Percentiles rank a stretch among this genome's conserved stretches.
These are phyloP conservation scores for Aspergillus ostianus DNA, from an alignment of 495 filamentous ascomycete species.

Conservation along the genomic window DNA sequence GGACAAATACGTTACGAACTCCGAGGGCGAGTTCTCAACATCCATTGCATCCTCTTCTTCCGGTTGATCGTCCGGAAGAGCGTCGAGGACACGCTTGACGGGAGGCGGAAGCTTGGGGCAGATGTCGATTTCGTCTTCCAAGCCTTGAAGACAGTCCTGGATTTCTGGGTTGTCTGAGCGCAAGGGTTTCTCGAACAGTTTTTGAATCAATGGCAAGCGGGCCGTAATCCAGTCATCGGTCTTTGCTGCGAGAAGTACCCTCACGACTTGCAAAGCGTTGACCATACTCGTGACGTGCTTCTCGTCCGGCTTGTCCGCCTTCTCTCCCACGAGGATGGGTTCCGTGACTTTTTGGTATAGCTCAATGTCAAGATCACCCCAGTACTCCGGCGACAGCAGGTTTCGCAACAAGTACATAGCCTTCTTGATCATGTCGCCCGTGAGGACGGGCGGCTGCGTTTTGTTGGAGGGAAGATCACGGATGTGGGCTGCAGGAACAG, in stretches of 20 bases:
- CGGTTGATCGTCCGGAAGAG: conserved; percentile 81
- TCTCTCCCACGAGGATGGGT: conserved; percentile 69
- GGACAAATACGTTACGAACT: conserved; percentile 80
- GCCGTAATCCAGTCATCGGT: conserved; percentile 84
- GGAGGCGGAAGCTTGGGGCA: conserved; percentile 56
- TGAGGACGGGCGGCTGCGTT: conserved; percentile 47
- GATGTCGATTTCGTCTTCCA: conserved; percentile 64
- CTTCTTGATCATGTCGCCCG: conserved; percentile 79
- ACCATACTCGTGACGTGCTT: conserved; percentile 79
- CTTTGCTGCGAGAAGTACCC: conserved; percentile 82
- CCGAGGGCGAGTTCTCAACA: conserved; percentile 66
- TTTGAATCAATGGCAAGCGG: conserved; percentile 74
- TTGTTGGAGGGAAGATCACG: conserved; percentile 51
- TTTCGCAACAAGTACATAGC: conserved; percentile 79
- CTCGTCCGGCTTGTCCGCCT: conserved; percentile 60
- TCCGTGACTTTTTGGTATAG: conserved; percentile 89
- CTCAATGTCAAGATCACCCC: conserved; percentile 90
- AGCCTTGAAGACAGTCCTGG: conserved; percentile 81
- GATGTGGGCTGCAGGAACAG: conserved; percentile 63
- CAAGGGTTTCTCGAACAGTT: conserved; percentile 84
- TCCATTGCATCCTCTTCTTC: conserved; percentile 92
- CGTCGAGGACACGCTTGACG: conserved; percentile 78
- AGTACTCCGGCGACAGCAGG: conserved; percentile 82
- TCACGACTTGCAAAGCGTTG: conserved; percentile 87
- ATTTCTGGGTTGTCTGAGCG: conserved; percentile 85